These are phyloP conservation scores for Claviceps lovelessii DNA, from an alignment of 2,329 filamentous ascomycete genomes.

Conservation along the genomic window DNA sequence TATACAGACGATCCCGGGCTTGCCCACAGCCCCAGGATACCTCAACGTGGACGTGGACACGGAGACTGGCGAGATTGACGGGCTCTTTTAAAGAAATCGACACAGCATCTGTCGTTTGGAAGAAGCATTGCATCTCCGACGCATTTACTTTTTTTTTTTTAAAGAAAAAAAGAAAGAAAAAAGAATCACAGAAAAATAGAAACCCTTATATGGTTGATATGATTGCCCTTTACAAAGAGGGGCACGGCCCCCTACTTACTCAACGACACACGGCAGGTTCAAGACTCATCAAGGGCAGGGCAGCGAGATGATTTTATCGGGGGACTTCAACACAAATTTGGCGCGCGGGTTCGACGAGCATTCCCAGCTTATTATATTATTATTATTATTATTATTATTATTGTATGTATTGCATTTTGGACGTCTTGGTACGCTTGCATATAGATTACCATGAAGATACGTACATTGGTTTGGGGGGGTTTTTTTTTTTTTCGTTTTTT, in stretches of 20 bases:
- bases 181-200: too few species aligned
- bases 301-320: background rate
- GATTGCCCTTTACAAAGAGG: background rate
- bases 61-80: constrained; percentile 74
- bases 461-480: background rate
- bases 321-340: background rate
- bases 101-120: background rate
- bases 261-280: background rate
- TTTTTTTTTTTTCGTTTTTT: background rate
- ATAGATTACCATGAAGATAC: background rate
- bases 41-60: constrained; percentile 78
- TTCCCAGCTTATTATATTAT: background rate
- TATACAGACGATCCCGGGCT: constrained; percentile 93
- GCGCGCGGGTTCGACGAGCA: background rate
- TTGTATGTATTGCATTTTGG: background rate
- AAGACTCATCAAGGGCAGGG: background rate
- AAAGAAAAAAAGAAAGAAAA: too few species aligned
- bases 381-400: background rate
- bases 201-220: background rate
- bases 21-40: constrained; percentile 90
- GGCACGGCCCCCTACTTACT: background rate
- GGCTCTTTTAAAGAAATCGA: constrained; percentile 56
- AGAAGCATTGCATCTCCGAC: background rate
- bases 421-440: background rate
- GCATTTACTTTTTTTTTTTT: background rate